A percentile compares a stretch with the other conserved stretches of the same genome.
Conservation (phyloP, 805 yeast genomes). For the Metschnikowia kunwiensis region DNA sequence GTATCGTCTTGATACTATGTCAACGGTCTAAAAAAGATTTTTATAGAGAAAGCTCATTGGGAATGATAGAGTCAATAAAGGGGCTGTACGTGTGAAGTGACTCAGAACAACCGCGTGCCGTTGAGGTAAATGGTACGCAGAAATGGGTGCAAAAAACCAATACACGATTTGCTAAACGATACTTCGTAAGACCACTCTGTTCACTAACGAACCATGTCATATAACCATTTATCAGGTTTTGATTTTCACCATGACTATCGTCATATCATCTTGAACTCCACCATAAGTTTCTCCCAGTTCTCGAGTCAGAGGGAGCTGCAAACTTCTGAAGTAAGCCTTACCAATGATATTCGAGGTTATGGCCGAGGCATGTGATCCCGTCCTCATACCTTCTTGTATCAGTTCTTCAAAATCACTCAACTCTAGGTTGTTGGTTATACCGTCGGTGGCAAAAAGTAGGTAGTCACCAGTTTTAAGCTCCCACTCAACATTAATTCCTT, state of each 20-base stretch:
- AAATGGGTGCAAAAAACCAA: too few relatives aligned
- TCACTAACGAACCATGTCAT: too few relatives aligned
- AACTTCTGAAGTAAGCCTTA: slow-evolving; percentile 3
- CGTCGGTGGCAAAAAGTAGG: slow-evolving; percentile 3
- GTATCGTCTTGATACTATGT: too few relatives aligned
- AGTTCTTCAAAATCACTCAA: not conserved
- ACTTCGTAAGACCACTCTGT: too few relatives aligned
- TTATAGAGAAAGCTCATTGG: too few relatives aligned
- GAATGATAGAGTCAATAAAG: too few relatives aligned
- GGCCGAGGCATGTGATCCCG: not conserved
- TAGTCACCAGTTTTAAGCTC: slow-evolving; percentile 3
- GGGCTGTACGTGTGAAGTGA: too few relatives aligned
- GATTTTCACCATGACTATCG: slow-evolving; percentile 2
- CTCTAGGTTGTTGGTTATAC: slow-evolving; percentile 1
- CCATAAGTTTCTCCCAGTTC: not conserved
- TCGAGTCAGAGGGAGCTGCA: not conserved
- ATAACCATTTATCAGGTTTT: too few relatives aligned
- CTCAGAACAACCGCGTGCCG: too few relatives aligned
- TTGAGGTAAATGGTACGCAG: too few relatives aligned
- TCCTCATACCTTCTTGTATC: not conserved
- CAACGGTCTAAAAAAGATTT: too few relatives aligned
- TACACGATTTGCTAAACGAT: too few relatives aligned
- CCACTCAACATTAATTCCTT: slow-evolving; percentile 2
- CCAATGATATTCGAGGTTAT: slow-evolving; percentile 1
- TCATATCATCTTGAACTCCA: slow-evolving; percentile 5